Conservation (phyloP, 805 yeast species). For the Torulaspora gathmanii region DNA sequence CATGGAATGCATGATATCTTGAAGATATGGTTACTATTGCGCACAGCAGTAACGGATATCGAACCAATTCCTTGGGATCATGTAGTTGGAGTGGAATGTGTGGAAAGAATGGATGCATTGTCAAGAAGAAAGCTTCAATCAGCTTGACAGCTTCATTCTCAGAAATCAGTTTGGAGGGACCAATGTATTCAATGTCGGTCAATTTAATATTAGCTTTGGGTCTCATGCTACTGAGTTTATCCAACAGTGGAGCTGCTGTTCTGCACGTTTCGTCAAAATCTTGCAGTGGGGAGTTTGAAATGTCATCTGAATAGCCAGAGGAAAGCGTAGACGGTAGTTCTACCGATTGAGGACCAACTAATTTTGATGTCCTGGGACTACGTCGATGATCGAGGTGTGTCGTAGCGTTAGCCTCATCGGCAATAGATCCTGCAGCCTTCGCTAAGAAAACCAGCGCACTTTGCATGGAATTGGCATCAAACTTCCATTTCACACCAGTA, state of each 20-base stretch:
- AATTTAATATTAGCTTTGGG: constrained; percentile 40
- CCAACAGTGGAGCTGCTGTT: constrained; percentile 33
- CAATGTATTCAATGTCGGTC: constrained; percentile 59
- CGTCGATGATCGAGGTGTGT: not conserved
- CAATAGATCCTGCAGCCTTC: constrained; percentile 72
- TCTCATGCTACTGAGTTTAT: constrained; percentile 31
- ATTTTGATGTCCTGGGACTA: not conserved
- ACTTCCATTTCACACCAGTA: constrained; percentile 19
- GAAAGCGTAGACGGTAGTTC: not conserved
- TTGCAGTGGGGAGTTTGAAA: constrained; percentile 26
- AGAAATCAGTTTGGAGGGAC: constrained; percentile 47
- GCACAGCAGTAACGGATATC: constrained; percentile 75
- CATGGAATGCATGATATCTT: constrained; percentile 61
- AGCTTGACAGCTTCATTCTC: constrained; percentile 57
- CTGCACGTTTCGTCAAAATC: constrained; percentile 24
- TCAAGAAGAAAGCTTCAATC: constrained; percentile 59
- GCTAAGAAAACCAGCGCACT: constrained; percentile 72
- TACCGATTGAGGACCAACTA: not conserved
- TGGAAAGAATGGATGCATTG: constrained; percentile 89
- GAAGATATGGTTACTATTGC: constrained; percentile 77
- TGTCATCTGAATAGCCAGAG: constrained; percentile 17
- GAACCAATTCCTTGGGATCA: constrained; percentile 58
- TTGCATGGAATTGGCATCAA: constrained; percentile 38
- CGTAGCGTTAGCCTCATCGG: constrained; percentile 46
- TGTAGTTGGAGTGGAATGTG: constrained; percentile 73